Percentiles rank a stretch among this genome's conserved stretches.
Evolutionary conservation across 345 rosid genomes (phyloP).

Genomic region (Carallia pectinifolia): DNA sequence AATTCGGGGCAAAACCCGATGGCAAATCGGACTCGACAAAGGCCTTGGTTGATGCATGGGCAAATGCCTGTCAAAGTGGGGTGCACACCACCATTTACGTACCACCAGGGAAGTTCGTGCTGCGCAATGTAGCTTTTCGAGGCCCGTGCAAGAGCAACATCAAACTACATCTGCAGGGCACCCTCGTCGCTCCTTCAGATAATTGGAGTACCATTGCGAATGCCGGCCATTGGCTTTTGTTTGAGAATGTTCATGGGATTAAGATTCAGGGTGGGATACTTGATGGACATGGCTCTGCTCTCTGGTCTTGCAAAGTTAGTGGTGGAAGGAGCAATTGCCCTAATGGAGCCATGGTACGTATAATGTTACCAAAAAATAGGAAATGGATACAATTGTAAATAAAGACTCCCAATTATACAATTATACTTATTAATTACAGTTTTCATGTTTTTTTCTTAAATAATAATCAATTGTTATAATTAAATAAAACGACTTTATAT

Average conservation of each 20-base stretch:
- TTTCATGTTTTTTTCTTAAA: no score
- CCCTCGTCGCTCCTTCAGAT: slow-evolving; percentile 57
- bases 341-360: slow-evolving; percentile 57
- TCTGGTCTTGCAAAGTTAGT: slow-evolving; percentile 57
- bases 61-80: slow-evolving; percentile 40
- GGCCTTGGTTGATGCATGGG: slow-evolving; percentile 49
- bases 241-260: slow-evolving; percentile 45
- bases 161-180: slow-evolving; percentile 40
- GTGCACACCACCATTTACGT: slow-evolving; percentile 31
- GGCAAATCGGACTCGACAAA: slow-evolving; percentile 46
- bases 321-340: slow-evolving; percentile 46
- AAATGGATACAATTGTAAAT: no score
- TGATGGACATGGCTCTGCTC: slow-evolving; percentile 52
- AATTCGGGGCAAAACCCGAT: slow-evolving; percentile 52
- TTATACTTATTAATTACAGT: no score
- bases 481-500: no score
- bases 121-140: slow-evolving; percentile 35
- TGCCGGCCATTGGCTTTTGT: slow-evolving; percentile 55
- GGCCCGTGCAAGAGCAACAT: slow-evolving; percentile 57
- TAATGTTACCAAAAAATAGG: neutral
- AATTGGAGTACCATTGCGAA: slow-evolving; percentile 36
- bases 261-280: slow-evolving; percentile 42
- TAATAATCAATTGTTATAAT: no score
- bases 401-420: no score
- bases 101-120: slow-evolving; percentile 46